These are phyloP conservation scores for Sporothrix phasma DNA, from an alignment of 2,329 filamentous ascomycete species.

Conservation along the genomic window DNA sequence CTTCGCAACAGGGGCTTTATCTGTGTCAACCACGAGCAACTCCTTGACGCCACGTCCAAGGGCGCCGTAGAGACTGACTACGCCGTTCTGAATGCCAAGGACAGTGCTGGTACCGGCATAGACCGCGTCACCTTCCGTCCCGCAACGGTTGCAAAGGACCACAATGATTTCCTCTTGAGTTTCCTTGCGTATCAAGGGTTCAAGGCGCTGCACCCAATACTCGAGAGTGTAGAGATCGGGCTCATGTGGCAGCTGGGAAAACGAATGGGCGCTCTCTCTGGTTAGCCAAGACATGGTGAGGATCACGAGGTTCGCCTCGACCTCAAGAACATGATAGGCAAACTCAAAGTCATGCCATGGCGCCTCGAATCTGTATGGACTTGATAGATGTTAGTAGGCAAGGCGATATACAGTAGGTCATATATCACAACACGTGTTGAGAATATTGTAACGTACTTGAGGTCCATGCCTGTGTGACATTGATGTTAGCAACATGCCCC, in stretches of 20 bases:
- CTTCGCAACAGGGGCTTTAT: conserved; percentile 34
- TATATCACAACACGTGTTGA: conserved; percentile 16
- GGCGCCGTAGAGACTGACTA: conserved; percentile 58
- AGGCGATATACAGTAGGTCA: too few relatives aligned
- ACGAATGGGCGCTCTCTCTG: conserved; percentile 37
- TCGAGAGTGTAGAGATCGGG: conserved; percentile 64
- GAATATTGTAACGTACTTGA: conserved; percentile 39
- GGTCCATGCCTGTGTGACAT: conserved; percentile 39
- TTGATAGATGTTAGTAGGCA: too few relatives aligned
- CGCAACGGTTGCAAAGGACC: conserved; percentile 61
- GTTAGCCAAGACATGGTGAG: conserved; percentile 74
- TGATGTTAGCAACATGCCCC: background rate
- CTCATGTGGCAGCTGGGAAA: conserved; percentile 39
- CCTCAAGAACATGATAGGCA: conserved; percentile 46
- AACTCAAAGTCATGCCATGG: conserved; percentile 42
- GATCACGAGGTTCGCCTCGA: conserved; percentile 52
- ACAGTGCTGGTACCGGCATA: conserved; percentile 70
- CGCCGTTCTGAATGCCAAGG: conserved; percentile 53
- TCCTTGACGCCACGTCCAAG: conserved; percentile 61
- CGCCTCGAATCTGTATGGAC: conserved; percentile 41
- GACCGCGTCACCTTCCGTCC: conserved; percentile 52
- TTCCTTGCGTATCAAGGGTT: conserved; percentile 49
- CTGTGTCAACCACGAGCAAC: conserved; percentile 58
- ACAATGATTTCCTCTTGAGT: conserved; percentile 52
- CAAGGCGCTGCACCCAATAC: conserved; percentile 65